phyloP scores from a whole-genome alignment of 2,329 filamentous ascomycete species.

The Aureobasidium sp. region DNA sequence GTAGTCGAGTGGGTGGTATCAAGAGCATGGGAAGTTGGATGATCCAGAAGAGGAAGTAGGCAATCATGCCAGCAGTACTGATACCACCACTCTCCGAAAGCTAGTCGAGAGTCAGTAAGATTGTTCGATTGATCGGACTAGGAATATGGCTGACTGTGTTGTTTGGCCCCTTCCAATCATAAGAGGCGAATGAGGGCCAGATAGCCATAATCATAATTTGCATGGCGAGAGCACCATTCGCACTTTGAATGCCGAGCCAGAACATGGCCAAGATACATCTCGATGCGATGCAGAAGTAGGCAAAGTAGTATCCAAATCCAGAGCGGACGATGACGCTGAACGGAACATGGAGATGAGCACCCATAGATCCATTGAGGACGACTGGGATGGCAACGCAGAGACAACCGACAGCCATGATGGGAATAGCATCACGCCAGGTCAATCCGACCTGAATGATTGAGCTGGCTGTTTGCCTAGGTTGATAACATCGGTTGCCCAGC shows the following conservation, averaged over 20 bases:
- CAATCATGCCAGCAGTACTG: conserved; percentile 47
- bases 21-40: conserved; percentile 47
- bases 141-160: neutral
- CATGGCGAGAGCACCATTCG: conserved; percentile 51
- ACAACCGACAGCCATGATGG: conserved; percentile 42
- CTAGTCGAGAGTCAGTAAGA: conserved; percentile 24
- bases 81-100: conserved; percentile 46
- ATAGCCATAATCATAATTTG: conserved; percentile 47
- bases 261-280: conserved; percentile 48
- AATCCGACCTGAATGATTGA: conserved; percentile 43
- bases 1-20: conserved; percentile 47
- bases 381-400: conserved; percentile 50
- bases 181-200: conserved; percentile 35
- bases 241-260: conserved; percentile 59
- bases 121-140: conserved; percentile 19
- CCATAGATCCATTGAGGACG: conserved; percentile 48
- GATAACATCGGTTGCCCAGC: conserved; percentile 32
- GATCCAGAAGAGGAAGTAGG: conserved; percentile 51
- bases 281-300: conserved; percentile 46
- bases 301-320: conserved; percentile 50
- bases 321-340: conserved; percentile 50
- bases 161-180: conserved; percentile 17
- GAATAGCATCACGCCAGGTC: conserved; percentile 46
- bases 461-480: conserved; percentile 35
- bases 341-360: conserved; percentile 42